Percentiles rank a stretch among this genome's conserved stretches.
These are phyloP conservation scores for Thyridium curvatum DNA, from an alignment of 2,329 filamentous ascomycete species.

Conservation along the genomic window DNA sequence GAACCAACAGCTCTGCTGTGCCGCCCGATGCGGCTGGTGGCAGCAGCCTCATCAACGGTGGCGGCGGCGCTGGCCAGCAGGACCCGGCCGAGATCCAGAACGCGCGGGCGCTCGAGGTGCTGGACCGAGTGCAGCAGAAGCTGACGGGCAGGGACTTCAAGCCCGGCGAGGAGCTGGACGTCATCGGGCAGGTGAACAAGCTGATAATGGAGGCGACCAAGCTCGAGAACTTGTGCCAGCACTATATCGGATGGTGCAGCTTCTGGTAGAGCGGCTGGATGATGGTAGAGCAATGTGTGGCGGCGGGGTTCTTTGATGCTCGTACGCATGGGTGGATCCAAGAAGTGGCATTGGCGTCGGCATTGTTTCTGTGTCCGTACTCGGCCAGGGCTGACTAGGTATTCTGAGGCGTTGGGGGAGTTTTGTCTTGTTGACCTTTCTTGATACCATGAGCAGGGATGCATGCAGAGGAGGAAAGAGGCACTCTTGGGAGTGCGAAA, in stretches of 20 bases:
- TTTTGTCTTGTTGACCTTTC: too few species aligned
- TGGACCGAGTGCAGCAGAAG: conserved; percentile 91
- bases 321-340: too few species aligned
- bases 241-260: conserved; percentile 98
- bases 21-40: conserved; percentile 25
- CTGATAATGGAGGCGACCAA: conserved; percentile 93
- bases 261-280: conserved; percentile 64
- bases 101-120: conserved; percentile 82
- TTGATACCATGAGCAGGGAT: too few species aligned
- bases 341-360: too few species aligned
- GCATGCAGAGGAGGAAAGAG: too few species aligned
- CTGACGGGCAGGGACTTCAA: conserved; percentile 92
- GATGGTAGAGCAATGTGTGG: not conserved
- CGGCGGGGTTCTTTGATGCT: too few species aligned
- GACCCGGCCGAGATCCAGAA: conserved; percentile 78
- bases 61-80: conserved; percentile 16
- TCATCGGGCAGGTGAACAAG: conserved; percentile 87
- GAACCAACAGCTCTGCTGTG: conserved; percentile 52
- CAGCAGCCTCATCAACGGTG: conserved; percentile 27
- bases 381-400: too few species aligned
- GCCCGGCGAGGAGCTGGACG: conserved; percentile 73
- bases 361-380: too few species aligned
- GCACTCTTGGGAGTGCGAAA: too few species aligned
- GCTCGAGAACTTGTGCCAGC: conserved; percentile 94
- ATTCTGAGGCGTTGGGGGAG: too few species aligned